Evolutionary conservation across 2,329 filamentous ascomycete genomes (phyloP), one percentile per base, ranked within the genome.

Genomic region (Thyridium curvatum): DNA sequence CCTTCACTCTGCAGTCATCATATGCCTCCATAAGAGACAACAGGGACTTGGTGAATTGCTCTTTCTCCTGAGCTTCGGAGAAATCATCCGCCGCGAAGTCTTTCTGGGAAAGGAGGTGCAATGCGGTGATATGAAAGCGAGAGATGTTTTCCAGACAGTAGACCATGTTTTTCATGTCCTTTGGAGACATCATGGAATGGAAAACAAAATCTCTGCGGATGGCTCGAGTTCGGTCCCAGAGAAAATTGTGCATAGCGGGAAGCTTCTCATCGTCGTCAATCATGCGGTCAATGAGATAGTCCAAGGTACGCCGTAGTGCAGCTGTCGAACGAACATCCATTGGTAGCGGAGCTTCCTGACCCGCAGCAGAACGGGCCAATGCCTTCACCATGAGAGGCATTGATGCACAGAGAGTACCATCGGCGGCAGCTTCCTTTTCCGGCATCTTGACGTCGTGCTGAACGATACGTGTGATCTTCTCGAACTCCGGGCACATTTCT

Each of bases 151-250:
- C 81, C 16, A 84, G 63, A 30, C 78, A 78, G 50, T 81, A 79
- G 9, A 84, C 68, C 46, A 82, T 71, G 15, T 72, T 68, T 18
- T 64, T 66, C 52, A 79, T 68, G 47, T 83, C 79, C 3, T 74
- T 66, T 2, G 67, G 53, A 3, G 65, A 71, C 59, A 83, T 69
- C 38, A 71, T 70, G 4, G 79, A 79, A 45, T 84, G 79, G 42
- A 84, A 82, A 14, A 78, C 77, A 48, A 84, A 82, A 52, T 85
- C 81, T 44, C 80, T 74, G 17, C 81, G 75, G 41, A 85, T 78
- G 8, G 79, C 79, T 41, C 81, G 67, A 16, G 80, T 83, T 32
- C 81, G 69, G 52, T 85, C 80, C 79, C 81, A 84, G 2, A 84
- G 63, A 41, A 82, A 85, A 40, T 72, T 74, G 50, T 84, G 80